Evolutionary conservation across 2,329 filamentous ascomycete species (phyloP).

Genomic region (Alternaria gaisen): DNA sequence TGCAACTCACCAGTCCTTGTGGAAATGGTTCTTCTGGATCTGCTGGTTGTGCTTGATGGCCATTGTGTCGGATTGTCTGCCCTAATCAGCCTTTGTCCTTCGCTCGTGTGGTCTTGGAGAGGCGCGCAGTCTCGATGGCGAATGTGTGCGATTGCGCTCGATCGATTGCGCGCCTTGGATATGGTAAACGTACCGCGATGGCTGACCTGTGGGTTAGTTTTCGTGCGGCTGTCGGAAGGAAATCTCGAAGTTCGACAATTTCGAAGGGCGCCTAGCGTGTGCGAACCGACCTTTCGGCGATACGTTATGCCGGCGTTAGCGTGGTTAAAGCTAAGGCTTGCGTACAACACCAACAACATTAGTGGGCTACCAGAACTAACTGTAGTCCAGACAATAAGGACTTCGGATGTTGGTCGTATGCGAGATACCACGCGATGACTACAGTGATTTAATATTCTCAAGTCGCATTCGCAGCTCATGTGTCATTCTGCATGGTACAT

Average conservation of each 20-base stretch:
- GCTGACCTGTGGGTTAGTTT: conserved; percentile 47
- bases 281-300: conserved; percentile 20
- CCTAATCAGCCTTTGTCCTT: conserved; percentile 9
- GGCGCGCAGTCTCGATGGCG: conserved; percentile 3
- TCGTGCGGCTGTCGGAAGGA: conserved; percentile 30
- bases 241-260: conserved; percentile 25
- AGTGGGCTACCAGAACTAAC: background rate
- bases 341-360: background rate
- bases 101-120: background rate
- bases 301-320: conserved; percentile 28
- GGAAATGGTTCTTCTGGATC: conserved; percentile 84
- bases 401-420: background rate
- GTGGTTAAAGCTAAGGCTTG: conserved; percentile 11
- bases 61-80: conserved; percentile 54
- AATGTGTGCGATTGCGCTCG: conserved; percentile 22
- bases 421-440: background rate
- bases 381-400: background rate
- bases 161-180: conserved; percentile 3
- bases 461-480: background rate
- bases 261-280: conserved; percentile 29
- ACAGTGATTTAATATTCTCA: background rate
- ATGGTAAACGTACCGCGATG: conserved; percentile 37
- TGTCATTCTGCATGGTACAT: background rate
- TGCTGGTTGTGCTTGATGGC: conserved; percentile 99
- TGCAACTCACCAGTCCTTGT: conserved; percentile 67